Percentiles rank a stretch among this genome's conserved stretches.
Evolutionary conservation across 441 rosid species (phyloP).

Genomic region (Jatropha multifida): DNA sequence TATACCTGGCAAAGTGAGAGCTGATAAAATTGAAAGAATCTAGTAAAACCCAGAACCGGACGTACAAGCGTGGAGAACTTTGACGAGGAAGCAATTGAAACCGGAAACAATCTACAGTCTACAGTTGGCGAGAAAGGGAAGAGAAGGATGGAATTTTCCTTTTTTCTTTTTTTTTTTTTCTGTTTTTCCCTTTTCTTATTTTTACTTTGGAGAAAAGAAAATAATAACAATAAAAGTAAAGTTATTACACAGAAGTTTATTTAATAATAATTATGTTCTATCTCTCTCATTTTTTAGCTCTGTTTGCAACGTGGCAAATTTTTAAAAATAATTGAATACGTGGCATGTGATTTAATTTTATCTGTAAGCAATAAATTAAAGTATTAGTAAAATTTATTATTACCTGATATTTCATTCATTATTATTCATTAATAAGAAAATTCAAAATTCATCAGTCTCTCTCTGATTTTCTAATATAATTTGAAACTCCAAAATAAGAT

Average conservation of each 20-base stretch:
- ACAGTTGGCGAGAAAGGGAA: slow-evolving; percentile 33
- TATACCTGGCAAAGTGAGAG: slow-evolving; percentile 32
- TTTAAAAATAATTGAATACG: background rate
- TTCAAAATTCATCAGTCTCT: no score
- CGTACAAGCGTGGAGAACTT: slow-evolving; percentile 6
- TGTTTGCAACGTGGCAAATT: slow-evolving; percentile 5
- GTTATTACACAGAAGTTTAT: background rate
- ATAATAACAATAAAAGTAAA: background rate
- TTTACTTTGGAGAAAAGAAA: slow-evolving; percentile 38
- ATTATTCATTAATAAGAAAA: no score
- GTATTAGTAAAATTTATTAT: background rate
- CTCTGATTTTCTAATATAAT: no score
- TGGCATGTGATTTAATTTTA: slow-evolving; percentile 9
- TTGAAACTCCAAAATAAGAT: no score
- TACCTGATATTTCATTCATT: background rate
- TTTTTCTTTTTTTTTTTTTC: slow-evolving; percentile 5
- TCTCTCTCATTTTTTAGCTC: no score
- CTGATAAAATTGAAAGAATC: slow-evolving; percentile 5
- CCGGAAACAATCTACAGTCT: slow-evolving; percentile 42
- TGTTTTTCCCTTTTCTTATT: slow-evolving; percentile 15
- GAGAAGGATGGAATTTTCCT: slow-evolving; percentile 21
- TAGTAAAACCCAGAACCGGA: slow-evolving; percentile 13
- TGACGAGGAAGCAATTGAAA: slow-evolving; percentile 31
- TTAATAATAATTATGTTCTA: no score
- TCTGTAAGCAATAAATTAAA: background rate